phyloP scores from a whole-genome alignment of 140 eudicot genomes.

The Senecio squalidus region DNA sequence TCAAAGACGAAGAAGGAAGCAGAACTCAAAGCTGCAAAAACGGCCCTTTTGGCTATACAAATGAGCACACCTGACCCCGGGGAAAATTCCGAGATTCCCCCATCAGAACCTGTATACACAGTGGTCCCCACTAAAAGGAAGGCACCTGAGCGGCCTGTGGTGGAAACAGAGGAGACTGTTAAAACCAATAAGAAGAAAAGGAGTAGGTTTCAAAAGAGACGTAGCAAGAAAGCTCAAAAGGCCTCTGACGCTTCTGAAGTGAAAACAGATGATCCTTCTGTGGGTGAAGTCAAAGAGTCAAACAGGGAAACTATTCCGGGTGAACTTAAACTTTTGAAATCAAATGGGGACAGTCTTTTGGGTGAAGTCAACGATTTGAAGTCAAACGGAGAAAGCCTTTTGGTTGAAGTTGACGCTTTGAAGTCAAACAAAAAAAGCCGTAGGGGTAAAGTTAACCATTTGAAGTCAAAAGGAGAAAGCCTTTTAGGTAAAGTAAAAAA shows the following conservation, averaged over 20 bases:
- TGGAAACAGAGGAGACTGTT: constrained; percentile 35
- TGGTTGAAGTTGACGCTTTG: too few species aligned
- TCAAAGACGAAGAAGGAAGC: constrained; percentile 89
- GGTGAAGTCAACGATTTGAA: too few species aligned
- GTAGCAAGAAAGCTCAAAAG: constrained; percentile 15
- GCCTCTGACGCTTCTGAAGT: background rate
- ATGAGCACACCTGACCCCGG: constrained; percentile 27
- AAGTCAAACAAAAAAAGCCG: too few species aligned
- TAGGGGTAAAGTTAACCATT: too few species aligned
- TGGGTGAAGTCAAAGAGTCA: background rate
- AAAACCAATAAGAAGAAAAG: constrained; percentile 46
- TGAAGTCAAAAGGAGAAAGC: too few species aligned
- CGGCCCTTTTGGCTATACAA: constrained; percentile 76
- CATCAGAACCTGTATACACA: constrained; percentile 40
- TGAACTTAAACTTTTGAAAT: too few species aligned
- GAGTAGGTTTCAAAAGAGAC: constrained; percentile 36
- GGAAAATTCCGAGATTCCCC: constrained; percentile 7
- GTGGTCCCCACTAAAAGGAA: constrained; percentile 69
- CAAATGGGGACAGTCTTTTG: too few species aligned
- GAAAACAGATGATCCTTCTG: background rate
- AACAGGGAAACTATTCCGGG: too few species aligned
- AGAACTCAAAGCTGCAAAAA: constrained; percentile 89
- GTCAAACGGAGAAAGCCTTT: too few species aligned
- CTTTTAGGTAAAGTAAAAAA: constrained; percentile 1
- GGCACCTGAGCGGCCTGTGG: constrained; percentile 31